Conservation (phyloP, 495 filamentous ascomycete genomes). For the Penicillium paradoxum region DNA sequence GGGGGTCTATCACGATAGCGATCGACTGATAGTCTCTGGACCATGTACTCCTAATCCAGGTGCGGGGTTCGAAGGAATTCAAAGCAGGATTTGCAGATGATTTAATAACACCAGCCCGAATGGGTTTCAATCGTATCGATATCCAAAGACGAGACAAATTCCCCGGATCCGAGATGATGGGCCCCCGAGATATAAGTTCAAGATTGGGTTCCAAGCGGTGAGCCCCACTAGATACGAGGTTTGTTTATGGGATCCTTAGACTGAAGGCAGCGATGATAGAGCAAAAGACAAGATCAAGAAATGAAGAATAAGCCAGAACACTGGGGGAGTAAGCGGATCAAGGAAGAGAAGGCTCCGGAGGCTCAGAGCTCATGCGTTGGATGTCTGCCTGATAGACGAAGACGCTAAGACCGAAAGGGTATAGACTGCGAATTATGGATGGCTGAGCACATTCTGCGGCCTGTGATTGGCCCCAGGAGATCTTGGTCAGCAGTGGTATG, state of each 20-base stretch:
- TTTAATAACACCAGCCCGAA: neutral
- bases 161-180: neutral
- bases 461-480: conserved; percentile 16
- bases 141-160: neutral
- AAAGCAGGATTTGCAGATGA: neutral
- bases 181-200: neutral
- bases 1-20: neutral
- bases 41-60: neutral
- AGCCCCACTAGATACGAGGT: neutral
- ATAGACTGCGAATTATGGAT: conserved; percentile 7
- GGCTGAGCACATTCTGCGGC: conserved; percentile 16
- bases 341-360: conserved; percentile 19
- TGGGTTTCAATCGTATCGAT: neutral
- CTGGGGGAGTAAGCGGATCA: conserved; percentile 7
- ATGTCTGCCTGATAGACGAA: conserved; percentile 45
- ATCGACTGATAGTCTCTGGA: neutral
- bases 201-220: neutral
- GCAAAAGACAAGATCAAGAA: conserved; percentile 1
- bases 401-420: conserved; percentile 19
- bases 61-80: neutral
- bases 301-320: conserved; percentile 8
- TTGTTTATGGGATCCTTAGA: neutral
- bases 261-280: conserved; percentile 7
- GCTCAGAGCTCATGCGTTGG: conserved; percentile 29
- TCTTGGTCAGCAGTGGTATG: neutral